phyloP scores from a whole-genome alignment of 257 asterid genomes.

The Linderniella brevidens region DNA sequence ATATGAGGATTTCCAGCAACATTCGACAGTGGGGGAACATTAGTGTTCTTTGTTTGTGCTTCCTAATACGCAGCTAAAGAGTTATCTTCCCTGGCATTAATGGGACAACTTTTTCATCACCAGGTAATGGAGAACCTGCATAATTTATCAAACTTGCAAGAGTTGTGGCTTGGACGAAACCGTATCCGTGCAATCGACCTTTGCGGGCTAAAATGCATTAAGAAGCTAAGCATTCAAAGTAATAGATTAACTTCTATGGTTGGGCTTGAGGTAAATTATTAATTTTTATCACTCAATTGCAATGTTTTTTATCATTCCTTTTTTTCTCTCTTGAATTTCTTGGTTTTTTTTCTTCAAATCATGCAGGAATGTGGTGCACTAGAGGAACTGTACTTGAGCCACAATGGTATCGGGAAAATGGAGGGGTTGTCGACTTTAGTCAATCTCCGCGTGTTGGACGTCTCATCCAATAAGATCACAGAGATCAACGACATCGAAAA shows the following conservation, averaged over 20 bases:
- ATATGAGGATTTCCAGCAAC: no score
- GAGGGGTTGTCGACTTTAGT: slow-evolving; percentile 74
- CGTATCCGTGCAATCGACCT: slow-evolving; percentile 70
- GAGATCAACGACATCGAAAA: slow-evolving; percentile 47
- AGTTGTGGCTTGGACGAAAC: slow-evolving; percentile 96
- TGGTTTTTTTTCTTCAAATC: slow-evolving; percentile 8
- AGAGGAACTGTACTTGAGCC: slow-evolving; percentile 94
- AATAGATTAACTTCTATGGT: slow-evolving; percentile 68
- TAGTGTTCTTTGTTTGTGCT: no score
- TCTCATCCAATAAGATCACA: slow-evolving; percentile 77
- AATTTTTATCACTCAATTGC: background rate
- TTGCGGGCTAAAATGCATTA: slow-evolving; percentile 80
- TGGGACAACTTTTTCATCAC: slow-evolving; percentile 9
- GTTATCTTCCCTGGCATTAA: background rate
- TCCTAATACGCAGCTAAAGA: no score
- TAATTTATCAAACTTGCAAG: slow-evolving; percentile 50
- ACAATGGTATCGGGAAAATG: slow-evolving; percentile 81
- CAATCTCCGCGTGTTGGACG: slow-evolving; percentile 84
- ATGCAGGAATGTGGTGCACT: slow-evolving; percentile 72
- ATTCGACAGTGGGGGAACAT: no score
- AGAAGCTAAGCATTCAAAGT: slow-evolving; percentile 95
- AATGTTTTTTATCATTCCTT: no score
- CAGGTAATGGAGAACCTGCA: slow-evolving; percentile 88
- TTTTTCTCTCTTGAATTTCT: slow-evolving; percentile 6
- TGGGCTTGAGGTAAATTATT: slow-evolving; percentile 60